Base-by-base conservation (phyloP, 2,329 filamentous ascomycete genomes). In the Fusarium illudens region DNA sequence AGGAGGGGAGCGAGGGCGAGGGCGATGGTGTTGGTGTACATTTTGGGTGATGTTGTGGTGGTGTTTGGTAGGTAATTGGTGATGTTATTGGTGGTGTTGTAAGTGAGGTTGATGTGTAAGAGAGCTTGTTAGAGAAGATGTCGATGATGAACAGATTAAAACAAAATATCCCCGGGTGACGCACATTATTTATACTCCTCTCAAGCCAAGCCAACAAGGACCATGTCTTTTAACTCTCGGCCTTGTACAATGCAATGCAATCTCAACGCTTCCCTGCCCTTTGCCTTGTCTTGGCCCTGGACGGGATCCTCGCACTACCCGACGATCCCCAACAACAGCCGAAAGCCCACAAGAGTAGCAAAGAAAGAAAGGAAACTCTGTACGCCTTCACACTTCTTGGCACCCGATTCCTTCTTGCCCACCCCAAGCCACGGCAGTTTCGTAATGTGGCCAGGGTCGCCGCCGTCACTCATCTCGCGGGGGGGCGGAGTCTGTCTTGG, bases 11-110 rank as follows among this genome's bases (percentile, higher is more conserved):
- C 71, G 27, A 76, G 46, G 46, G 74, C 71, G 13, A 78, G 65
- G 17, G 73, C 70, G 42, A 78, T 51, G 53, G 72, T 71, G 56
- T 72, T 68, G 64, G 72, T 63, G 66, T 76, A 73, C 77, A 79
- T 78, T 34, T 34, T 65, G 63, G n/a, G 48, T 20, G 60, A 27
- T 62, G 59, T 56, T 37, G 48, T 44, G 6, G 39, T 42, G 4
- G 22, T 15, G 20, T 15, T 42, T 4, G 20, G 39, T 25, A 19
- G 36, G n/a, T n/a, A n/a, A n/a, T 20, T 20, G 34, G 25, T 54
- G 20, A 20, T 6, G 27, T 29, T 75, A 17, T 33, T 42, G 34
- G 22, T 15, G 49, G 10, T 27, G 36, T 10, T 54, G 48, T 44
- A 25, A 39, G 56, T 53, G 52, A 32, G 19, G 27, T 15, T 15